A percentile compares a stretch with the other conserved stretches of the same genome.
Conservation (phyloP, 2,329 filamentous ascomycete species). For the Pseudocercospora macadamiae region DNA sequence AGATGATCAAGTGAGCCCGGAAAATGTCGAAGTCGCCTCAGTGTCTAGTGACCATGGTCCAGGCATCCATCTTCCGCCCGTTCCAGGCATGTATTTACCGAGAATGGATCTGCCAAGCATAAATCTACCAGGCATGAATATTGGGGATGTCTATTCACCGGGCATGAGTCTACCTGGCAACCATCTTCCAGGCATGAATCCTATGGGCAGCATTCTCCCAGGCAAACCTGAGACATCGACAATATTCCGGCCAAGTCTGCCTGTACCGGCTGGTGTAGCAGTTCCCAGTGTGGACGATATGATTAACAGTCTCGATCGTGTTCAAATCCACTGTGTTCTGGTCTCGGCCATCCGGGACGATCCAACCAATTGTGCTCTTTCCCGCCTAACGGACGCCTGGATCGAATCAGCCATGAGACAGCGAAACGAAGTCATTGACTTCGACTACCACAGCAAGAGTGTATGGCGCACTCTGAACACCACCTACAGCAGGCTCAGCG, state of each 20-base stretch:
- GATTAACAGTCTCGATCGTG: background rate
- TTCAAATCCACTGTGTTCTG: background rate
- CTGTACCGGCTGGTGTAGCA: background rate
- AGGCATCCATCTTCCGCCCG: too few species aligned
- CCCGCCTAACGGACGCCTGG: background rate
- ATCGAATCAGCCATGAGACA: background rate
- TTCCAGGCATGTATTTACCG: too few species aligned
- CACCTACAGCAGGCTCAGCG: constrained; percentile 1
- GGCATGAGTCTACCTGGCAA: too few species aligned
- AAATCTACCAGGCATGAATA: too few species aligned
- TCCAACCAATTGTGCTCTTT: background rate
- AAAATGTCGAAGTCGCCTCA: background rate
- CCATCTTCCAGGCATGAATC: too few species aligned
- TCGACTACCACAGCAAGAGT: background rate
- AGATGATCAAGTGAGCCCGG: background rate
- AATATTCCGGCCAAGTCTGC: background rate
- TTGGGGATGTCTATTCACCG: too few species aligned
- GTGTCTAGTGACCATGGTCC: too few species aligned
- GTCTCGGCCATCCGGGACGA: background rate
- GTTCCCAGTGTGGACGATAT: background rate
- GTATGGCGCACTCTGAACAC: background rate
- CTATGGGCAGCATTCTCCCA: too few species aligned
- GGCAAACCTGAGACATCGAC: background rate
- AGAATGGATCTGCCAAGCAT: too few species aligned
- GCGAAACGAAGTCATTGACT: background rate